phyloP scores from a whole-genome alignment of 2,329 filamentous ascomycete genomes.

The Tolypocladium nubicola region DNA sequence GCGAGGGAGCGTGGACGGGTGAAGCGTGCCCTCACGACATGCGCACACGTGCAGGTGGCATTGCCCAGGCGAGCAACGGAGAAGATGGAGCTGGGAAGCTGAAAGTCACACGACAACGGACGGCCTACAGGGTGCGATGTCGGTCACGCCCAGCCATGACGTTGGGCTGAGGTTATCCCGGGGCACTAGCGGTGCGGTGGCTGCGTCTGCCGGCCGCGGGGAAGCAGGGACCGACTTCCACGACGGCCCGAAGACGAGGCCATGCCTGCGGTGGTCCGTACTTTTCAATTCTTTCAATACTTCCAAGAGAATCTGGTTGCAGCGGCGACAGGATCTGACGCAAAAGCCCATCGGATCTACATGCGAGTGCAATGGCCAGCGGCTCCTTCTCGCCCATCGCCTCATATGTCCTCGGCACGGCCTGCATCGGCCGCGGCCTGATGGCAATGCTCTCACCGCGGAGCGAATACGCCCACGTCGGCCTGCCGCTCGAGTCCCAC shows the following conservation, averaged over 20 bases:
- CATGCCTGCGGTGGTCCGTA: no score
- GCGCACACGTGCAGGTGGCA: not conserved
- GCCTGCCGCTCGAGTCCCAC: not conserved
- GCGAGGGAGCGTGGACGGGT: not conserved
- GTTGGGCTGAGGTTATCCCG: conserved; percentile 11
- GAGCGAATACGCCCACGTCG: not conserved
- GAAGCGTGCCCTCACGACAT: not conserved
- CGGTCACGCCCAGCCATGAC: conserved; percentile 12
- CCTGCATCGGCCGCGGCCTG: not conserved
- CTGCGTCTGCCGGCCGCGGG: not conserved
- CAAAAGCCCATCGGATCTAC: not conserved
- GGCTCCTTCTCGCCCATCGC: not conserved
- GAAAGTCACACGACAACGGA: not conserved
- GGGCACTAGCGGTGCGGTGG: not conserved
- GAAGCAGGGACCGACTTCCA: not conserved
- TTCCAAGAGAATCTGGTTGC: no score
- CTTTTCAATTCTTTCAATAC: no score
- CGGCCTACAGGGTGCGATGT: not conserved
- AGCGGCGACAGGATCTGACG: no score
- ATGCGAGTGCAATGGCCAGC: not conserved
- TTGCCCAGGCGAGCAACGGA: not conserved
- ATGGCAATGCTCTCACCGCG: not conserved
- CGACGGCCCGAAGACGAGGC: not conserved
- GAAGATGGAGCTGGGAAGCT: not conserved
- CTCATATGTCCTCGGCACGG: not conserved